A percentile compares a stretch with the other conserved stretches of the same genome.
phyloP scores from a whole-genome alignment of 495 filamentous ascomycete genomes.

The Friedmanniomyces endolithicus region DNA sequence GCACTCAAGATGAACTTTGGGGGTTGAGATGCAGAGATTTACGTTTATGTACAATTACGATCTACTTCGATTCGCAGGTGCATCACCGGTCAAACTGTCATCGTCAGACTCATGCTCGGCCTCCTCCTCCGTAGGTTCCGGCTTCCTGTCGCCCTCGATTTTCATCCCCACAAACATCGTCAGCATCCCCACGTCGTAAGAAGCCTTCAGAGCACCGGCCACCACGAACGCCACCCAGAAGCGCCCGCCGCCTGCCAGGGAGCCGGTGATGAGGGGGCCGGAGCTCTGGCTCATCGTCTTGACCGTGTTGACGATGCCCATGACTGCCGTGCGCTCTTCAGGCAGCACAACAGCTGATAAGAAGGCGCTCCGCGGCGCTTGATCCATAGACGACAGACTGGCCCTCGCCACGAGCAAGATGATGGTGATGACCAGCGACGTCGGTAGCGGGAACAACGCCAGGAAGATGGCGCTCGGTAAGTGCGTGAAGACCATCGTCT shows the following conservation, averaged over 20 bases:
- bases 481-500: constrained; percentile 81
- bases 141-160: not conserved
- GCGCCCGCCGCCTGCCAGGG: constrained; percentile 44
- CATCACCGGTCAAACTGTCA: not conserved
- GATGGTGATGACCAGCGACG: constrained; percentile 46
- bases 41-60: not conserved
- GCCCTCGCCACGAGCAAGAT: constrained; percentile 48
- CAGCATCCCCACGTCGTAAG: constrained; percentile 63
- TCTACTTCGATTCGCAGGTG: no score
- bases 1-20: constrained; percentile 86
- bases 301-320: constrained; percentile 27
- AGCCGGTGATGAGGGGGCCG: constrained; percentile 58
- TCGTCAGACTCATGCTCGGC: not conserved
- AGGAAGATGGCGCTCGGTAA: constrained; percentile 64
- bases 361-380: constrained; percentile 67
- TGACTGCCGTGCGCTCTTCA: constrained; percentile 58
- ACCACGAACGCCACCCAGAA: constrained; percentile 63
- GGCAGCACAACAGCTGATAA: constrained; percentile 57
- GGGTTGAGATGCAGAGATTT: not conserved
- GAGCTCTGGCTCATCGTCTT: constrained; percentile 29
- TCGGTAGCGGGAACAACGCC: constrained; percentile 51
- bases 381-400: constrained; percentile 63
- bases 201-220: constrained; percentile 55
- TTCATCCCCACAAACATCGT: constrained; percentile 40
- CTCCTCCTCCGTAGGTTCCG: not conserved